Conservation (phyloP, 768 basidiomycete genomes). For the Trametes gibbosa region DNA sequence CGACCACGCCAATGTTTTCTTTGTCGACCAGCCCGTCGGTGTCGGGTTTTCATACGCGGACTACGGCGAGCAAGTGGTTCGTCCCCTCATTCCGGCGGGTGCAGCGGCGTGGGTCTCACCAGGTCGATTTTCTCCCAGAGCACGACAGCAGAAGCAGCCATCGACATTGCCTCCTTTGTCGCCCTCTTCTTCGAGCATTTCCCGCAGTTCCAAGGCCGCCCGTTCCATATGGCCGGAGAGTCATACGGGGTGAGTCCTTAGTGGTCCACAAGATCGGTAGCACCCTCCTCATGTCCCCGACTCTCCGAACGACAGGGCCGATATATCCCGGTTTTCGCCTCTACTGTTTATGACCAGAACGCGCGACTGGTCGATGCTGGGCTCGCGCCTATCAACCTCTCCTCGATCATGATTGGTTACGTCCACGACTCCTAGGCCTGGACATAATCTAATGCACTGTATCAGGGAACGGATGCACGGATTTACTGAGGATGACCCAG, state of each 20-base stretch:
- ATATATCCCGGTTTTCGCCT: constrained; percentile 46
- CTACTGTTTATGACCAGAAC: constrained; percentile 46
- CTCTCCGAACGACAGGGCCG: constrained; percentile 35
- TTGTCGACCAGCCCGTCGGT: constrained; percentile 41
- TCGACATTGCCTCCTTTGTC: constrained; percentile 66
- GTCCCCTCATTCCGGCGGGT: constrained; percentile 25
- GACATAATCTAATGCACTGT: not conserved
- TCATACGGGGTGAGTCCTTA: constrained; percentile 44
- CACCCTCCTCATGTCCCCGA: not conserved
- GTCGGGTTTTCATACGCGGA: constrained; percentile 47
- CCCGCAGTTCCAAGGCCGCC: constrained; percentile 58
- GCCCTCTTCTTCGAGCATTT: constrained; percentile 72
- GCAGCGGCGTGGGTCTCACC: not conserved
- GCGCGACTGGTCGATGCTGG: constrained; percentile 37
- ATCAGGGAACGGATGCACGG: constrained; percentile 18
- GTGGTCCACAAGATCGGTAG: not conserved
- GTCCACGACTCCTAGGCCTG: not conserved
- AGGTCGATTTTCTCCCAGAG: constrained; percentile 34
- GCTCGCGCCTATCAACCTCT: constrained; percentile 43
- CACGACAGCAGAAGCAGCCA: constrained; percentile 64
- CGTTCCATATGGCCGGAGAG: constrained; percentile 39
- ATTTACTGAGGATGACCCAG: not conserved
- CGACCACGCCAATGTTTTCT: constrained; percentile 57
- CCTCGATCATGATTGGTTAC: constrained; percentile 45
- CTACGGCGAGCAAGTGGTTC: constrained; percentile 58